A percentile compares a stretch with the other conserved stretches of the same genome.
Conservation (phyloP, 2,329 filamentous ascomycete species). For the Diplodia sapinea region DNA sequence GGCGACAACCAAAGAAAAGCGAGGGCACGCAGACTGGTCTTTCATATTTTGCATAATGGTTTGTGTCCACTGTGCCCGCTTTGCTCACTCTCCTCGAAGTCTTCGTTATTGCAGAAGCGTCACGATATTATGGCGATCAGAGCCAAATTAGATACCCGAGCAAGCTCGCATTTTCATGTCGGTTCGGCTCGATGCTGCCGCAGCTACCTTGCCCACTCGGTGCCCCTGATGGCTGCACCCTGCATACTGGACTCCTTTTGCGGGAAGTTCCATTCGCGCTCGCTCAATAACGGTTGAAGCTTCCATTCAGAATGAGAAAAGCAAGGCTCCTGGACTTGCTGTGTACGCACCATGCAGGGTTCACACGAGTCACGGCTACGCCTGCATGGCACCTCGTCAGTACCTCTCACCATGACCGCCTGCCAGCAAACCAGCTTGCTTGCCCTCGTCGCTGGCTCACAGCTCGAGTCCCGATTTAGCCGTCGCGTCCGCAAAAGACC, state of each 20-base stretch:
- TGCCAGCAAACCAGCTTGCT: neutral
- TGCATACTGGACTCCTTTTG: neutral
- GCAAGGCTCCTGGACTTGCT: neutral
- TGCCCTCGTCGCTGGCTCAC: neutral
- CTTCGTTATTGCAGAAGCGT: neutral
- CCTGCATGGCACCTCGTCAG: neutral
- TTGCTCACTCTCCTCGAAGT: neutral
- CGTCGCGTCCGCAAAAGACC: neutral
- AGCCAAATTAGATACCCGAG: neutral
- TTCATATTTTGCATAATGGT: neutral
- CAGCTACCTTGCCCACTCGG: neutral
- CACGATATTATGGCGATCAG: neutral
- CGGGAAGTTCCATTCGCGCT: neutral
- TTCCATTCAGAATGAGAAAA: neutral
- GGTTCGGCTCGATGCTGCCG: conserved; percentile 1
- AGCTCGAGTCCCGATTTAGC: neutral
- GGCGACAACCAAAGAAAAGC: neutral
- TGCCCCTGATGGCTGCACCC: neutral
- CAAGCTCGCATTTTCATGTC: neutral
- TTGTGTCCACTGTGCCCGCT: neutral
- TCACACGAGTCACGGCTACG: neutral
- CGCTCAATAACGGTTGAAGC: neutral
- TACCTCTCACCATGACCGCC: neutral
- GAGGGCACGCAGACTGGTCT: neutral
- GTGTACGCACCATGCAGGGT: neutral